A percentile compares a stretch with the other conserved stretches of the same genome.
Conservation (phyloP, 1,139 yeast genomes). For the Lodderomyces jiufengensis region DNA sequence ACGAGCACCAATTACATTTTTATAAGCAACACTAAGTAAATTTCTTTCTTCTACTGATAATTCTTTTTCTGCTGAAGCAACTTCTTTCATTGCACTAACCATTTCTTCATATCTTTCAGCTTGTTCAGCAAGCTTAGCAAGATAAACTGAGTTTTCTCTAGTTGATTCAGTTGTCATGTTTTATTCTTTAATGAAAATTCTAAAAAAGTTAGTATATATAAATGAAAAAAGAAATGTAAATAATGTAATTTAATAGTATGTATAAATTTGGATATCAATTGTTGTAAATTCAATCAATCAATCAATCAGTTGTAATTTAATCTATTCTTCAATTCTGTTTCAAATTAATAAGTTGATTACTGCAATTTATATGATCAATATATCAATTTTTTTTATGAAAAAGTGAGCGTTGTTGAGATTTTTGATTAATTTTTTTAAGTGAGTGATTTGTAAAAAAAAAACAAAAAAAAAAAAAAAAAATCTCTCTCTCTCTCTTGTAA, state of each 20-base stretch:
- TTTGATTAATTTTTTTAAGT: neutral
- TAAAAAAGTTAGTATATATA: neutral
- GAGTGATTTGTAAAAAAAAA: neutral
- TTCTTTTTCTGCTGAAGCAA: slow-evolving; percentile 94
- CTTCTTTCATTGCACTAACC: slow-evolving; percentile 98
- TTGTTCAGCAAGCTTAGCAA: slow-evolving; percentile 98
- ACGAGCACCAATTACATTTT: slow-evolving; percentile 98
- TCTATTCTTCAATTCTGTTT: too few species aligned
- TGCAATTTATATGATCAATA: too few species aligned
- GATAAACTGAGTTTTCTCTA: slow-evolving; percentile 98
- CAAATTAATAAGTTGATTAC: too few species aligned
- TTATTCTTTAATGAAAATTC: slow-evolving; percentile 1
- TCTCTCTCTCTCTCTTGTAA: neutral
- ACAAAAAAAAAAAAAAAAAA: too few species aligned
- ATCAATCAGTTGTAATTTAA: too few species aligned
- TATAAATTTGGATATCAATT: too few species aligned
- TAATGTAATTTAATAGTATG: too few species aligned
- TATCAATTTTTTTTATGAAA: too few species aligned
- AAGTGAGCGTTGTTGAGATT: too few species aligned
- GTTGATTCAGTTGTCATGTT: slow-evolving; percentile 59
- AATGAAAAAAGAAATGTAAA: too few species aligned
- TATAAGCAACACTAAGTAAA: slow-evolving; percentile 93
- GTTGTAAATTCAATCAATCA: too few species aligned
- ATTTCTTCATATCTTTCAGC: slow-evolving; percentile 99
- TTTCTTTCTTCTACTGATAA: slow-evolving; percentile 97